A percentile compares a stretch with the other conserved stretches of the same genome.
These are phyloP conservation scores for Mollisia scopiformis DNA, from an alignment of 2,329 filamentous ascomycete species.

Conservation along the genomic window DNA sequence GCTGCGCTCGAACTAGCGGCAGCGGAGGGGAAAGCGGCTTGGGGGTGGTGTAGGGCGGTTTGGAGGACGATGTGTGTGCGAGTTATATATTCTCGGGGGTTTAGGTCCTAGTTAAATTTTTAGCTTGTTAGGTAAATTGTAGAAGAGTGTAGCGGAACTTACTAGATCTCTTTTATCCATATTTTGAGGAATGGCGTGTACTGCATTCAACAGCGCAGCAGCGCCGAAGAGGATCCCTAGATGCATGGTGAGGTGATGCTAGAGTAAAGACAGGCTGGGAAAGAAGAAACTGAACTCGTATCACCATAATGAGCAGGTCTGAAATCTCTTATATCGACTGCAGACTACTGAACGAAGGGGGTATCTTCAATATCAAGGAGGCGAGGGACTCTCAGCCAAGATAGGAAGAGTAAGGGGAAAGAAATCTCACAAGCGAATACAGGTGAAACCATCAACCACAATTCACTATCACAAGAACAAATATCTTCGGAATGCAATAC, in stretches of 20 bases:
- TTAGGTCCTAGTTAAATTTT: too few species aligned
- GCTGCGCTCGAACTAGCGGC: neutral
- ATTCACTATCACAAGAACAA: neutral
- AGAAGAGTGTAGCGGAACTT: neutral
- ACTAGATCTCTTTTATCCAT: constrained; percentile 12
- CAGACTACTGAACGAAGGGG: neutral
- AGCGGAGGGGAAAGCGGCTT: neutral
- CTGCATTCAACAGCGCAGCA: constrained; percentile 15
- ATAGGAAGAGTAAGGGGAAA: neutral
- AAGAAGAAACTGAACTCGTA: neutral
- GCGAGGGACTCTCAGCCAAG: neutral
- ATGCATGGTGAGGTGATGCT: neutral
- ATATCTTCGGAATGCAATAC: constrained; percentile 1
- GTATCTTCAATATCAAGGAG: neutral
- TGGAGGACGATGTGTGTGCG: too few species aligned
- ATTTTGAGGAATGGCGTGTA: constrained; percentile 4
- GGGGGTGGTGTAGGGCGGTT: too few species aligned
- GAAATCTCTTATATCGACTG: constrained; percentile 9
- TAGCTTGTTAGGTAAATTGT: too few species aligned
- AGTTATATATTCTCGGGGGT: too few species aligned
- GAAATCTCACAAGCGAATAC: neutral
- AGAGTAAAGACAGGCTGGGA: neutral
- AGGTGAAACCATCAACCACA: neutral
- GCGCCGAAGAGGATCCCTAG: constrained; percentile 5
- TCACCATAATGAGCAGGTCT: neutral